Conservation (phyloP, 1,139 yeast species). For the Geotrichum bryndzae region DNA sequence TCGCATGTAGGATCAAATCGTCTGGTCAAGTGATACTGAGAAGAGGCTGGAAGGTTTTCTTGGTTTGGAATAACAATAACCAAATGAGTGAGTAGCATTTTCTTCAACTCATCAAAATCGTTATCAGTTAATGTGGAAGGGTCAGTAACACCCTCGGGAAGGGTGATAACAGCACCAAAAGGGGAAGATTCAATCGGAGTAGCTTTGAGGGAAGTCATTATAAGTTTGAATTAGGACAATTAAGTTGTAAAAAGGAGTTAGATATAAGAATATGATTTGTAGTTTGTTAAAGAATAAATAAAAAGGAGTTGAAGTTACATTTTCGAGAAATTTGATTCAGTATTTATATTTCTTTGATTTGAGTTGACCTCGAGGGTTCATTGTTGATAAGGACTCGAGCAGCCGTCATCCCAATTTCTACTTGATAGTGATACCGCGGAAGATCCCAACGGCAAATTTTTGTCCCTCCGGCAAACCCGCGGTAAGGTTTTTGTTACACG, state of each 20-base stretch:
- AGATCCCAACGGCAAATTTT: neutral
- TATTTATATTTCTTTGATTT: neutral
- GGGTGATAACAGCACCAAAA: constrained; percentile 59
- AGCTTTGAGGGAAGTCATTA: constrained; percentile 9
- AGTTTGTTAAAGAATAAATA: neutral
- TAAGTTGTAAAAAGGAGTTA: too few relatives aligned
- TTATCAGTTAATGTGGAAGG: constrained; percentile 63
- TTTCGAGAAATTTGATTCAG: neutral
- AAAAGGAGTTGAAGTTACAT: neutral
- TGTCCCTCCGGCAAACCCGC: neutral
- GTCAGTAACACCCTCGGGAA: constrained; percentile 66
- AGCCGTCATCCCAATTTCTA: neutral
- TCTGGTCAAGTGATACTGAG: constrained; percentile 68
- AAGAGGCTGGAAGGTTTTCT: constrained; percentile 56
- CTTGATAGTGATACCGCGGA: neutral
- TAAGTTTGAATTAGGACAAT: neutral
- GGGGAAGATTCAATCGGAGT: constrained; percentile 46
- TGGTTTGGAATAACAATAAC: constrained; percentile 72
- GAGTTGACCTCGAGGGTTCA: neutral
- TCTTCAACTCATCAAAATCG: constrained; percentile 56
- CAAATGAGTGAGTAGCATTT: constrained; percentile 60
- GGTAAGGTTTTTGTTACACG: neutral
- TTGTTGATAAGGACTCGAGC: neutral
- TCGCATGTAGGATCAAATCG: constrained; percentile 70
- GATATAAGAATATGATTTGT: neutral